phyloP scores from a whole-genome alignment of 192 early-diverging fungal species.

The Phlyctochytrium arcticum region DNA sequence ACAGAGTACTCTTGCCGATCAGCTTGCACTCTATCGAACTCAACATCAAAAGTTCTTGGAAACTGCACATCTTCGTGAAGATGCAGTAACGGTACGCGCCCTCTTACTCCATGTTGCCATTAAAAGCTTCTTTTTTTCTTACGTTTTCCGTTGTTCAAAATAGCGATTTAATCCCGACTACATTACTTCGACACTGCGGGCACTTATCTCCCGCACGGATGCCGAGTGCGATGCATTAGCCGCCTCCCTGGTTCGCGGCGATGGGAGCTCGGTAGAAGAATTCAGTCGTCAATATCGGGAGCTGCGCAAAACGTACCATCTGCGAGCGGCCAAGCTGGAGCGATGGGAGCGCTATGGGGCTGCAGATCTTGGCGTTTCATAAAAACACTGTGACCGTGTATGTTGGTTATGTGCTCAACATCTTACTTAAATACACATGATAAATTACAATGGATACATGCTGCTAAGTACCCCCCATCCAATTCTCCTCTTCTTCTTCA shows the following conservation, averaged over 20 bases:
- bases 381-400: too few relatives aligned
- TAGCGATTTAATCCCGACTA: slow-evolving; percentile 36
- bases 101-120: too few relatives aligned
- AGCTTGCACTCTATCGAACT: not conserved
- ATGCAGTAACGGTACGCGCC: slow-evolving; percentile 2
- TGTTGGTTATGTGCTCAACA: too few relatives aligned
- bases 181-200: slow-evolving; percentile 22
- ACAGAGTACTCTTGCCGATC: not conserved
- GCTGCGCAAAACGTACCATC: slow-evolving; percentile 38
- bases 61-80: not conserved
- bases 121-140: too few relatives aligned
- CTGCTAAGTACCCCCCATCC: too few relatives aligned
- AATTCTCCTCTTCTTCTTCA: too few relatives aligned
- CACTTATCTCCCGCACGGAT: slow-evolving; percentile 19
- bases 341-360: too few relatives aligned
- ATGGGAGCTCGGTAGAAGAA: slow-evolving; percentile 32
- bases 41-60: not conserved
- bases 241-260: slow-evolving; percentile 23
- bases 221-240: slow-evolving; percentile 26
- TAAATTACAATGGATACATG: too few relatives aligned
- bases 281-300: slow-evolving; percentile 37
- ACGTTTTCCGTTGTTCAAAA: too few relatives aligned
- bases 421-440: too few relatives aligned
- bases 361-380: too few relatives aligned
- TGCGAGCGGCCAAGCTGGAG: slow-evolving; percentile 33